A percentile compares a stretch with the other conserved stretches of the same genome.
These are phyloP conservation scores for Inga oerstediana DNA, from an alignment of 306 rosid genomes.

Conservation along the genomic window DNA sequence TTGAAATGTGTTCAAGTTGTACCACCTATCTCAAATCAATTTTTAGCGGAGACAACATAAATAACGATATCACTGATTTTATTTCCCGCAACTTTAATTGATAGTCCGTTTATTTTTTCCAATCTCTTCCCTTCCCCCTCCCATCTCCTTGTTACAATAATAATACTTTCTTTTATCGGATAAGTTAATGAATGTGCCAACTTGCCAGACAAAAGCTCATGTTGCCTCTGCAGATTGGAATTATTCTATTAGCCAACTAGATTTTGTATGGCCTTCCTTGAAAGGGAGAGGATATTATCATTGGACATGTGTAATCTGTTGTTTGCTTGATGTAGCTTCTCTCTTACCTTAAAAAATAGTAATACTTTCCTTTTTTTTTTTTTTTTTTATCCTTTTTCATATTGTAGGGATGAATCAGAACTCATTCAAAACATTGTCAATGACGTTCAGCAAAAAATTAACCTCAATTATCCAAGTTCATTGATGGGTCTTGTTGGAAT, in stretches of 20 bases:
- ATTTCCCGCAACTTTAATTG: background rate
- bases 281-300: background rate
- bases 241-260: background rate
- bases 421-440: constrained; percentile 4
- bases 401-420: constrained; percentile 11
- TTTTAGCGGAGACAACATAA: background rate
- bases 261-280: background rate
- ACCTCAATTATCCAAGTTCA: background rate
- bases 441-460: background rate
- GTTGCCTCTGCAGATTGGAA: background rate
- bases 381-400: background rate
- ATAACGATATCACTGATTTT: background rate
- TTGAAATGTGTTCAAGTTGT: background rate
- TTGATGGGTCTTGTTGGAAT: constrained; percentile 12
- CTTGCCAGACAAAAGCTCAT: background rate
- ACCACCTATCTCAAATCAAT: background rate
- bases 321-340: background rate
- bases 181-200: background rate
- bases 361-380: background rate
- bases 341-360: background rate
- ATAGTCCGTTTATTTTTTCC: background rate
- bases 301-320: background rate
- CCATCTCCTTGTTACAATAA: too few relatives aligned
- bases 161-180: background rate
- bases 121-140: background rate